phyloP scores from a whole-genome alignment of 768 basidiomycete genomes.

The Lactarius hengduanensis region DNA sequence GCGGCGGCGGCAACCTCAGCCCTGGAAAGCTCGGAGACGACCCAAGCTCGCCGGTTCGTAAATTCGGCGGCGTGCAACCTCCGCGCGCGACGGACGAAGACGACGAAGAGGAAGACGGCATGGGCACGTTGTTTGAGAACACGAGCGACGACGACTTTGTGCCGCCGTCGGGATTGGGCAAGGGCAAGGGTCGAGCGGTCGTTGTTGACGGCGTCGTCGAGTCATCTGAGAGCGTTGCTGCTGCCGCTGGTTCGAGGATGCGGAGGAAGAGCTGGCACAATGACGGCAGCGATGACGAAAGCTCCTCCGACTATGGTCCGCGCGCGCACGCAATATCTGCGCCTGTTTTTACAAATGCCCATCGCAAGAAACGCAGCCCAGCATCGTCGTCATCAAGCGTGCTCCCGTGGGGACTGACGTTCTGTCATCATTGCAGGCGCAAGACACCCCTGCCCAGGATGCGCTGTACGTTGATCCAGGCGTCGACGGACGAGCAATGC shows the following conservation, averaged over 20 bases:
- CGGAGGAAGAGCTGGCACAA: slow-evolving; percentile 19
- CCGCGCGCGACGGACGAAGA: background rate
- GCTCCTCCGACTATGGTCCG: no score
- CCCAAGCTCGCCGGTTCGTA: no score
- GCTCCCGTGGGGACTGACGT: no score
- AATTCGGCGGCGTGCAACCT: background rate
- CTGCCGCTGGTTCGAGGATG: background rate
- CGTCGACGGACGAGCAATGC: no score
- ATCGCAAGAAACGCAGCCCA: background rate
- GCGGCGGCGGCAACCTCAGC: slow-evolving; percentile 7
- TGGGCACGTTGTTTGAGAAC: slow-evolving; percentile 1
- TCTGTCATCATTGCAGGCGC: no score
- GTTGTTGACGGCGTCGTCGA: background rate
- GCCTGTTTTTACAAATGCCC: background rate
- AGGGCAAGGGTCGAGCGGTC: background rate
- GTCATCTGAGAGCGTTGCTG: background rate
- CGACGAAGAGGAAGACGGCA: slow-evolving; percentile 13
- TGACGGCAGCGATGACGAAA: background rate
- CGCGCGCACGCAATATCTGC: background rate
- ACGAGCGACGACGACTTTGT: background rate
- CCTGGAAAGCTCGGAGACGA: background rate
- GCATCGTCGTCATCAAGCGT: background rate
- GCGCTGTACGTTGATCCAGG: no score
- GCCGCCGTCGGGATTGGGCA: background rate
- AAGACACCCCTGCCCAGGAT: no score